phyloP scores from a whole-genome alignment of 805 yeast species.

The Myxozyma mucilagina region DNA sequence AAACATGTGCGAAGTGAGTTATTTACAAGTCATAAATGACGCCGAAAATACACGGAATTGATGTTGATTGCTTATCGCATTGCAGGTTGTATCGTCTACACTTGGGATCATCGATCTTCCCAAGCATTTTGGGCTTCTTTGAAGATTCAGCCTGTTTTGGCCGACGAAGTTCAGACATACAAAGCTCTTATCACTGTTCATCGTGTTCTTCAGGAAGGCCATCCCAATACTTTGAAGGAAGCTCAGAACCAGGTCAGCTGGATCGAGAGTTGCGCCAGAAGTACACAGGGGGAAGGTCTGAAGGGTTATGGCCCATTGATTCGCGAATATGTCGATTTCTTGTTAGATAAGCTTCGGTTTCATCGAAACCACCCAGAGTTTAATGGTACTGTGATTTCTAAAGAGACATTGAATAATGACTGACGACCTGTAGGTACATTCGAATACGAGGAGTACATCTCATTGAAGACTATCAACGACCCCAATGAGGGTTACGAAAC shows the following conservation, averaged over 20 bases:
- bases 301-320: conserved; percentile 70
- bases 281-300: conserved; percentile 44
- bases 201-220: conserved; percentile 98
- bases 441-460: conserved; percentile 92
- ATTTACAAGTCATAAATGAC: not conserved
- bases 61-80: conserved; percentile 1
- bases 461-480: conserved; percentile 81
- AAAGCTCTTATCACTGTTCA: conserved; percentile 84
- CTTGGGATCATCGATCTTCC: conserved; percentile 92
- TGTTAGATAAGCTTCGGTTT: conserved; percentile 73
- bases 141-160: conserved; percentile 74
- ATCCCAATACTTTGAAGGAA: conserved; percentile 75
- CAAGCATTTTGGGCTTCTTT: conserved; percentile 78
- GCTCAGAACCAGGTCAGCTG: conserved; percentile 78
- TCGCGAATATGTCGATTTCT: conserved; percentile 68
- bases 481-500: conserved; percentile 91
- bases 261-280: conserved; percentile 69
- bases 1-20: conserved; percentile 72
- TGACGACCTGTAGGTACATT: conserved; percentile 50
- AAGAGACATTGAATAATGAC: not conserved
- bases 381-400: conserved; percentile 53
- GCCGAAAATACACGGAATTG: not conserved
- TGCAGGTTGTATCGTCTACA: conserved; percentile 84
- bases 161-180: conserved; percentile 80
- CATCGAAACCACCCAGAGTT: conserved; percentile 85